Evolutionary conservation across 2,329 filamentous ascomycete species (phyloP).

Genomic region (Xylaria sp.): DNA sequence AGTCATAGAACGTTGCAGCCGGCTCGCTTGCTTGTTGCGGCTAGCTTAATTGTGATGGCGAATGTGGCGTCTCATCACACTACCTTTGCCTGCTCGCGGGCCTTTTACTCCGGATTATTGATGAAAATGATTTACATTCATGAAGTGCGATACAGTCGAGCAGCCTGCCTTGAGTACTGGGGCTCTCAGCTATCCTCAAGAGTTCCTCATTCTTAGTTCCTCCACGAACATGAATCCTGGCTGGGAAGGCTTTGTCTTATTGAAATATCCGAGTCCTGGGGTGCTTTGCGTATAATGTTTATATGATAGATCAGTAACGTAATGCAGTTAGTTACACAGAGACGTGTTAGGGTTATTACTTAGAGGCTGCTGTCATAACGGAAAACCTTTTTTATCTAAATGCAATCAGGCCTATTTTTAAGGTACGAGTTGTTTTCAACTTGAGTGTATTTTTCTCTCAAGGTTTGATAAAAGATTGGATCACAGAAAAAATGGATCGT

Average conservation of each 20-base stretch:
- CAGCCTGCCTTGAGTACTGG: neutral
- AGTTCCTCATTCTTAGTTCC: neutral
- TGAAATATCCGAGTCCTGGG: neutral
- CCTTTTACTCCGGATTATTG: neutral
- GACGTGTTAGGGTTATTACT: neutral
- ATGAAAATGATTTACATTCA: neutral
- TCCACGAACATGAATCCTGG: neutral
- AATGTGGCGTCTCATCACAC: slow-evolving; percentile 7
- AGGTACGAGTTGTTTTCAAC: neutral
- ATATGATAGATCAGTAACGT: neutral
- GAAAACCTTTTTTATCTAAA: too few species aligned
- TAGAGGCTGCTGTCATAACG: too few species aligned
- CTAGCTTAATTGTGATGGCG: slow-evolving; percentile 2
- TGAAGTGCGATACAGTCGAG: neutral
- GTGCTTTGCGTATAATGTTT: neutral
- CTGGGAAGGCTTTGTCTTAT: neutral
- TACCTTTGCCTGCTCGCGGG: neutral
- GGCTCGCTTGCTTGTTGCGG: neutral
- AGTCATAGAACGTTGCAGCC: neutral
- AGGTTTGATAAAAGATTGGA: neutral
- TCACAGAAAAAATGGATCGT: neutral
- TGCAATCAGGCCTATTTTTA: neutral
- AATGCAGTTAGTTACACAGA: neutral
- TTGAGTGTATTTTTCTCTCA: neutral
- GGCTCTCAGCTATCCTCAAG: neutral